Conservation (phyloP, 306 rosid species). For the Quercus wislizeni region DNA sequence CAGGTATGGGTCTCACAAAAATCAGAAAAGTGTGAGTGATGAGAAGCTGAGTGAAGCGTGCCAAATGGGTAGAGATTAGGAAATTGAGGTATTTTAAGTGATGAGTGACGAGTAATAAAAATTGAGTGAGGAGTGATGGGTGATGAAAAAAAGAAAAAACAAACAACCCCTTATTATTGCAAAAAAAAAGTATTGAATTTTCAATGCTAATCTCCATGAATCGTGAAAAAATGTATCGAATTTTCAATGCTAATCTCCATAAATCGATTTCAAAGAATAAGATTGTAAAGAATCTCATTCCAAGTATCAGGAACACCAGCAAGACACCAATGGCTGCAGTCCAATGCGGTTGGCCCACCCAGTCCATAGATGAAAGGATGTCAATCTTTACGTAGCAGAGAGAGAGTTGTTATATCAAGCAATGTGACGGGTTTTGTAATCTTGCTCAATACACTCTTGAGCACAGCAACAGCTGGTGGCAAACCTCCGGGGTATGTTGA, state of each 20-base stretch:
- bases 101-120: too few relatives aligned
- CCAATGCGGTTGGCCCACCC: constrained; percentile 43
- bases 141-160: too few relatives aligned
- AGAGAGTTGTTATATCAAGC: constrained; percentile 72
- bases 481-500: constrained; percentile 67
- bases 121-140: too few relatives aligned
- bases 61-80: too few relatives aligned
- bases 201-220: background rate
- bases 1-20: too few relatives aligned
- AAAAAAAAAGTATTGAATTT: background rate
- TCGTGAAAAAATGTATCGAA: too few relatives aligned
- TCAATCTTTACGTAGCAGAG: constrained; percentile 77
- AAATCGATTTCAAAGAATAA: constrained; percentile 28
- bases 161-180: too few relatives aligned
- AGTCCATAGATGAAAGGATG: constrained; percentile 86
- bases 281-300: constrained; percentile 76
- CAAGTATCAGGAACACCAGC: constrained; percentile 96
- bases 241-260: background rate
- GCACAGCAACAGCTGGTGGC: constrained; percentile 60
- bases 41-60: too few relatives aligned
- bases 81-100: too few relatives aligned
- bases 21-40: too few relatives aligned
- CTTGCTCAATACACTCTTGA: constrained; percentile 52
- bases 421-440: constrained; percentile 59
- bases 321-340: constrained; percentile 96